Base-by-base conservation (phyloP, 2,329 filamentous ascomycete species). In the Colletotrichum somersetense region DNA sequence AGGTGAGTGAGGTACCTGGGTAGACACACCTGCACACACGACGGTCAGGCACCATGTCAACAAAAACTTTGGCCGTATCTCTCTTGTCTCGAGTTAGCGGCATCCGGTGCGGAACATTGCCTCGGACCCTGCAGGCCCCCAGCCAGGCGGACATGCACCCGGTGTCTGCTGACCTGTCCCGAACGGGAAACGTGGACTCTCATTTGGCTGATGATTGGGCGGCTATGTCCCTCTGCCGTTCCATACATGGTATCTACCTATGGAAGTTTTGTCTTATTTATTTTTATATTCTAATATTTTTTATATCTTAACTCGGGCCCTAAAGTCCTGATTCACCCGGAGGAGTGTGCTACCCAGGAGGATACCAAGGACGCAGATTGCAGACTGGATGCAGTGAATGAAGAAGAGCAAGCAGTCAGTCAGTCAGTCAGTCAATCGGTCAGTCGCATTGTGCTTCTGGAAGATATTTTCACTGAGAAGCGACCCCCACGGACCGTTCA, bases 61-160 rank as follows among this genome's bases (percentile, higher is more conserved):
- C 20, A 55, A 50, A n/a, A 50, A 40, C 38, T 30, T 56, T 40
- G 58, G 58, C 23, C 40, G 26, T 23, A 38, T 48, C 33, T 26
- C 26, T 44, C 46, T 33, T 64, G 62, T 64, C 62, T 65, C 50
- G 62, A 46, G 18, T 48, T 56, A 48, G 62, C 50, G 52, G 52
- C 62, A 23, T 11, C 50, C 52, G 18, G 62, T 46, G 30, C 56
- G 44, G 62, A 52, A 57, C 67, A 59, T 52, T 66, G 53, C 71
- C 71, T 65, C 68, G 68, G 71, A 73, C 71, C 71, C 71, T 72
- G 71, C 64, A 72, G 71, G n/a, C 59, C 61, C 48, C 58, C 59
- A 59, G 55, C 66, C 26, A 64, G 40, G 58, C 40, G 69, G 66
- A 61, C 53, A 40, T 55, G 52, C 65, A 72, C 44, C 52, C 38